Percentiles rank a stretch among this genome's conserved stretches.
phyloP scores from a whole-genome alignment of 306 rosid species.

The Vigna radiata region DNA sequence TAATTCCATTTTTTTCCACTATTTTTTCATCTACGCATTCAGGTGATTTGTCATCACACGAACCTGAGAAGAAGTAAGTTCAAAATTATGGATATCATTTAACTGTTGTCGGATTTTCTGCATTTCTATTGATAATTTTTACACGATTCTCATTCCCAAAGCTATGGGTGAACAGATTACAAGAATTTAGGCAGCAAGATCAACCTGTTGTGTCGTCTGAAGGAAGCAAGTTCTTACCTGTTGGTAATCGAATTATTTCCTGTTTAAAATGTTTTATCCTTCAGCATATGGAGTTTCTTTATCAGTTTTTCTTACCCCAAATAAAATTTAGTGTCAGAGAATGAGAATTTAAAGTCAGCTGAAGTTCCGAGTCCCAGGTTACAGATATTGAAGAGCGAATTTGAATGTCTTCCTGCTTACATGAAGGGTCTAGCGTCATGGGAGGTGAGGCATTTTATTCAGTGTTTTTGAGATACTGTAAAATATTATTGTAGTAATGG shows the following conservation, averaged over 20 bases:
- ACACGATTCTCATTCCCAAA: conserved; percentile 35
- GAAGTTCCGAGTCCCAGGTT: conserved; percentile 50
- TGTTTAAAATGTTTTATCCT: not conserved
- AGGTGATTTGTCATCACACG: conserved; percentile 49
- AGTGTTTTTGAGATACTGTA: no score
- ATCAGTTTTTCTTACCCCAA: not conserved
- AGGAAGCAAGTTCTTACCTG: conserved; percentile 41
- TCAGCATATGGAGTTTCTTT: not conserved
- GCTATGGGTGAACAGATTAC: conserved; percentile 47
- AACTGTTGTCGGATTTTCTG: not conserved
- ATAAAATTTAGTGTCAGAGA: conserved; percentile 50
- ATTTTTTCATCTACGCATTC: conserved; percentile 34
- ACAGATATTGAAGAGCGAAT: conserved; percentile 63
- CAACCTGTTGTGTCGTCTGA: conserved; percentile 45
- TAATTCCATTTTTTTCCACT: conserved; percentile 35
- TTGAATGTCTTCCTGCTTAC: conserved; percentile 78
- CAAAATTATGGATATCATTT: conserved; percentile 37
- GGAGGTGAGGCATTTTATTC: conserved; percentile 71
- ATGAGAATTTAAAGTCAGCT: conserved; percentile 45
- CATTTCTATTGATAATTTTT: conserved; percentile 37
- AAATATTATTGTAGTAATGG: no score
- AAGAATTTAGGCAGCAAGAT: conserved; percentile 38
- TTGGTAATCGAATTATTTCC: conserved; percentile 42
- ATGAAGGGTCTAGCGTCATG: conserved; percentile 84
- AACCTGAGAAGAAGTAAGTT: conserved; percentile 62